Evolutionary conservation across 805 yeast genomes (phyloP).

Genomic region (Brettanomyces sp.): DNA sequence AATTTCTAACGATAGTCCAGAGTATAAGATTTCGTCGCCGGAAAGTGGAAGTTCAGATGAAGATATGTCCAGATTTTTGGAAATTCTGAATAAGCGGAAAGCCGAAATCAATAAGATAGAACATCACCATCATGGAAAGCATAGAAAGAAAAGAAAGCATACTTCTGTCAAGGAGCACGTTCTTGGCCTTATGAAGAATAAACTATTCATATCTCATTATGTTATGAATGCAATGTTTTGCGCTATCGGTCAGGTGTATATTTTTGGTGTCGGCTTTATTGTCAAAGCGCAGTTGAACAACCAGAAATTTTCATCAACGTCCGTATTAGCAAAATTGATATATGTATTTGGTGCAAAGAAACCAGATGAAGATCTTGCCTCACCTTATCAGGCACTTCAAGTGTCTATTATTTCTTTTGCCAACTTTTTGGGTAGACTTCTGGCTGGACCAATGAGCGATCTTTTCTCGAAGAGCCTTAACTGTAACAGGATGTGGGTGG

Average conservation of each 20-base stretch:
- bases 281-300: conserved; percentile 37
- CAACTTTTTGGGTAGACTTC: conserved; percentile 56
- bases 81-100: background rate
- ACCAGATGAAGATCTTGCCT: conserved; percentile 26
- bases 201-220: conserved; percentile 41
- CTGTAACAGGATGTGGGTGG: conserved; percentile 60
- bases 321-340: background rate
- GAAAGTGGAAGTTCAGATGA: background rate
- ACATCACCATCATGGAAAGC: conserved; percentile 2
- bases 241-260: conserved; percentile 65
- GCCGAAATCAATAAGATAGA: background rate
- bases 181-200: conserved; percentile 17
- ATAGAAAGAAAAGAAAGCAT: conserved; percentile 2
- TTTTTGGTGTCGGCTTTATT: conserved; percentile 67
- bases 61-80: background rate
- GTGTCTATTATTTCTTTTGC: conserved; percentile 58
- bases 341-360: conserved; percentile 2
- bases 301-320: conserved; percentile 4
- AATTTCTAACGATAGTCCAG: too few species aligned
- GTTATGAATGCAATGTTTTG: conserved; percentile 46
- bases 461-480: conserved; percentile 39
- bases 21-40: background rate
- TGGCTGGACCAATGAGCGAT: conserved; percentile 62
- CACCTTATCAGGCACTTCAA: conserved; percentile 56
- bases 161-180: conserved; percentile 17